Percentiles rank a stretch among this genome's conserved stretches.
Evolutionary conservation across 1,139 yeast species (phyloP).

Genomic region (Kurtzmaniella natalensis): DNA sequence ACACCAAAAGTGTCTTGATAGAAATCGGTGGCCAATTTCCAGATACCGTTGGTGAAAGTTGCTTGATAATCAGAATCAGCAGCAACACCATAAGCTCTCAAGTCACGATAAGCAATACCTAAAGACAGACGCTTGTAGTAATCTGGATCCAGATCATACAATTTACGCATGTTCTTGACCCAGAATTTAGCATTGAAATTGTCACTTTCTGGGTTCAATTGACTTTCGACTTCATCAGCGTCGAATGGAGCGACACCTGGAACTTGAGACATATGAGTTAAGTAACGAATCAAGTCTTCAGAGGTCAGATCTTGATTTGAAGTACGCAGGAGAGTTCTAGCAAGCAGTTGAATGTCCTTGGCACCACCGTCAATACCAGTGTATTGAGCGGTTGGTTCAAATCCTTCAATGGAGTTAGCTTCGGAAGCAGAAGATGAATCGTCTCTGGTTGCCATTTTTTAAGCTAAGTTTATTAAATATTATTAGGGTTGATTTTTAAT

Average conservation of each 20-base stretch:
- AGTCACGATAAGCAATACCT: slow-evolving; percentile 16
- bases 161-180: slow-evolving; percentile 22
- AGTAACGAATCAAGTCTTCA: slow-evolving; percentile 19
- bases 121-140: slow-evolving; percentile 17
- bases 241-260: slow-evolving; percentile 44
- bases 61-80: slow-evolving; percentile 16
- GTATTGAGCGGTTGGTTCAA: slow-evolving; percentile 11
- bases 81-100: slow-evolving; percentile 17
- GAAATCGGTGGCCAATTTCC: slow-evolving; percentile 7
- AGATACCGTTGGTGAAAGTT: slow-evolving; percentile 13
- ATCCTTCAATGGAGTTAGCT: slow-evolving; percentile 19
- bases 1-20: slow-evolving; percentile 27
- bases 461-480: background rate
- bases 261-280: slow-evolving; percentile 50
- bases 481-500: background rate
- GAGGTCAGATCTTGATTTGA: slow-evolving; percentile 17
- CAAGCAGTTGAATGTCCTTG: slow-evolving; percentile 26
- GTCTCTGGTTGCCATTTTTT: background rate
- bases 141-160: slow-evolving; percentile 16
- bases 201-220: slow-evolving; percentile 45
- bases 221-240: slow-evolving; percentile 31
- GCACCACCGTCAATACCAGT: slow-evolving; percentile 24
- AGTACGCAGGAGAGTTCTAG: slow-evolving; percentile 25
- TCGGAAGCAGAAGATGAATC: slow-evolving; percentile 13
- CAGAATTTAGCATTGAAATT: slow-evolving; percentile 47